Base-by-base conservation (phyloP, 1,139 yeast genomes). In the Tardiomyces depauwii region DNA sequence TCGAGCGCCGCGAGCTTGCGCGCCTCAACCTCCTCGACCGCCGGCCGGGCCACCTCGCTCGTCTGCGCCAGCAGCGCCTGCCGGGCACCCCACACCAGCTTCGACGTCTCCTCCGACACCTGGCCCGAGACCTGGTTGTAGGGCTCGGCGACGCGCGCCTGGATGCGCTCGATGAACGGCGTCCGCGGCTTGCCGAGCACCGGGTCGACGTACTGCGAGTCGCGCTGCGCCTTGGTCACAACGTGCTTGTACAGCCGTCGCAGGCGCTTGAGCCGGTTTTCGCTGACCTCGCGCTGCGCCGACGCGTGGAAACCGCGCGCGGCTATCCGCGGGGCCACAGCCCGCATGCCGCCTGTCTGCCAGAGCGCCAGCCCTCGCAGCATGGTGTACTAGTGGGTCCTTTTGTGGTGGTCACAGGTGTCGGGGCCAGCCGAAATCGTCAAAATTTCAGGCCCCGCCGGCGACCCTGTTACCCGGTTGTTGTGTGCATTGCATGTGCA, bases 21-120 rank as follows among this genome's bases (percentile, higher is more conserved):
- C 49, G 72, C 74, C 56, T 82, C 83, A 7, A 40, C 30, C 21
- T 59, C 64, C 30, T 68, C 63, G 39, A 66, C 53, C 18, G 67
- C 60, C 27, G 53, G 54, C 40, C 55, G 52, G 25, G 59, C 61
- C 42, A 52, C 50, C n/a, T 47, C 46, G 18, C 68, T 67, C 42
- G 65, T 65, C 36, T 77, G 69, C 44, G 71, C 72, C 47, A 74
- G 63, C 43, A 76, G 68, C 6, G 82, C 75, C 62, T 75, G 78
- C 70, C 77, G 80, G 4, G 94, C 93, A 42, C 95, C 94, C 55
- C 74, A 82, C 49, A 87, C 61, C 50, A 88, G 70, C 60, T 79
- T 83, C 52, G 87, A 93, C 47, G 86, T 80, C 58, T 85, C 88
- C 40, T 67, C 70, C 5, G 61, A 46, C 40, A 55, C 53, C 40